phyloP scores from a whole-genome alignment of 768 basidiomycete species.

The Coprinellus aureogranulatus region DNA sequence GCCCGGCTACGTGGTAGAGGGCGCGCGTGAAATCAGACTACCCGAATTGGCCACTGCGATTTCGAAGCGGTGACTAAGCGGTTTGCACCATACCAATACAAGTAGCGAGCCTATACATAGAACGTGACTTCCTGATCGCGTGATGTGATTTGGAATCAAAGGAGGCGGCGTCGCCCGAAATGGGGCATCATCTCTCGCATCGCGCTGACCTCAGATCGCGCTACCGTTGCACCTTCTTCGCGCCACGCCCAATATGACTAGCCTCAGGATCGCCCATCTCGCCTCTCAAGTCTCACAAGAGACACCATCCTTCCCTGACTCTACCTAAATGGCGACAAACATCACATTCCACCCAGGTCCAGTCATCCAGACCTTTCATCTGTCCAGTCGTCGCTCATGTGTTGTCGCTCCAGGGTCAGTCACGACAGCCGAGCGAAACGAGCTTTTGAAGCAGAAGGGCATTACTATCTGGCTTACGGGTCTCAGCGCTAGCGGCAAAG shows the following conservation, averaged over 20 bases:
- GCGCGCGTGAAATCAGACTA: too few relatives aligned
- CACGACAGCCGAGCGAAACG: constrained; percentile 58
- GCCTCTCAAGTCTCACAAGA: background rate
- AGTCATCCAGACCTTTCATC: constrained; percentile 3
- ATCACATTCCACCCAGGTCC: constrained; percentile 71
- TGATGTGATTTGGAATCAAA: too few relatives aligned
- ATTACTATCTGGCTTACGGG: constrained; percentile 97
- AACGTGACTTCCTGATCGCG: too few relatives aligned
- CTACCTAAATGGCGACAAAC: constrained; percentile 42
- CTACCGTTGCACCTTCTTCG: constrained; percentile 5
- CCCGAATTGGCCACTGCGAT: too few relatives aligned
- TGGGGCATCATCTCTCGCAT: too few relatives aligned
- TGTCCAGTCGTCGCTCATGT: background rate
- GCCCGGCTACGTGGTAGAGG: too few relatives aligned
- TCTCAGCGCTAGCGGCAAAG: constrained; percentile 93
- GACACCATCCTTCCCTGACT: too few relatives aligned
- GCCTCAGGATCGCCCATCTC: background rate
- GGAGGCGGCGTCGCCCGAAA: too few relatives aligned
- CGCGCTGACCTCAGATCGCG: constrained; percentile 4
- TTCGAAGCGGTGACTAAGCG: too few relatives aligned
- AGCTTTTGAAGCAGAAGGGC: constrained; percentile 75
- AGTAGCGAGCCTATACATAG: too few relatives aligned
- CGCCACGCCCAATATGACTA: background rate
- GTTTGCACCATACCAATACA: too few relatives aligned
- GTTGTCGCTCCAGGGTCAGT: constrained; percentile 61